Evolutionary conservation across 2,329 filamentous ascomycete species (phyloP).

Genomic region (Fusarium napiforme): DNA sequence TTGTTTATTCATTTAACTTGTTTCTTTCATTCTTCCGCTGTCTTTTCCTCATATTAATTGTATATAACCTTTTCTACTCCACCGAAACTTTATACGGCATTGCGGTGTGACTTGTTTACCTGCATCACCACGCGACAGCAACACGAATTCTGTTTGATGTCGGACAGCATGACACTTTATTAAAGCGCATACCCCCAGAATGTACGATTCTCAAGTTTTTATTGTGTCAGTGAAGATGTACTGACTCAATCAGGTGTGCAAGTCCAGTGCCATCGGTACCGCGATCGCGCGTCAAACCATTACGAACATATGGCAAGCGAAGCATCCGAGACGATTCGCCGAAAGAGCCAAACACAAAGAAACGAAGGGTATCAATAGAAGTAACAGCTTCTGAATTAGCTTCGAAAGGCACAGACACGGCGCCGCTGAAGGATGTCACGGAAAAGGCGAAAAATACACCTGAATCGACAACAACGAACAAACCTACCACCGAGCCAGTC

Average conservation of each 20-base stretch:
- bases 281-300: conserved; percentile 48
- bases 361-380: conserved; percentile 21
- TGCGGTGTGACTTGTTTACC: not conserved
- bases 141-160: not conserved
- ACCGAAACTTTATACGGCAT: fast-evolving
- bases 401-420: not conserved
- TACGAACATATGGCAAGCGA: conserved; percentile 56
- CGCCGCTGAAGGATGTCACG: not conserved
- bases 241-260: conserved; percentile 47
- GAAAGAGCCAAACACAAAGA: conserved; percentile 45
- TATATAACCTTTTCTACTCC: not conserved
- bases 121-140: not conserved
- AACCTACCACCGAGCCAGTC: not conserved
- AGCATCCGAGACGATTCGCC: conserved; percentile 43
- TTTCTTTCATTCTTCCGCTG: not conserved
- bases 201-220: not conserved
- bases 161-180: conserved; percentile 7
- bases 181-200: conserved; percentile 3
- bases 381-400: not conserved
- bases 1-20: not conserved
- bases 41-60: not conserved
- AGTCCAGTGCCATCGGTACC: conserved; percentile 37
- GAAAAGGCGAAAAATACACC: not conserved
- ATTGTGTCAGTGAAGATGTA: fast-evolving
- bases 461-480: not conserved